phyloP scores from a whole-genome alignment of 164 flowering plant species.

The Chloranthus sessilifolius region DNA sequence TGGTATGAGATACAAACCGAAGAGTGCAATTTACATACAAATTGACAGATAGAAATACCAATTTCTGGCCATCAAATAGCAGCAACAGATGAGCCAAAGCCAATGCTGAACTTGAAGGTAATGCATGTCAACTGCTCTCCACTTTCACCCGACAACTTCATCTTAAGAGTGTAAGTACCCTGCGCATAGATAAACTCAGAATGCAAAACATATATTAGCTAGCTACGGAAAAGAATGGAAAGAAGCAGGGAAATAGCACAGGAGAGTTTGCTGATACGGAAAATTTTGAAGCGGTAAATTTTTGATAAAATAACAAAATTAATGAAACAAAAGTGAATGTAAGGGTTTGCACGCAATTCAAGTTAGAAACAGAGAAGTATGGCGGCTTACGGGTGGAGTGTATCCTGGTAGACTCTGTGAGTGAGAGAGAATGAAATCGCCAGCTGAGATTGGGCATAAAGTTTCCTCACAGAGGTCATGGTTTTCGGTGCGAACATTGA shows the following conservation, averaged over 20 bases:
- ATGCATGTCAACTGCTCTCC: conserved; percentile 59
- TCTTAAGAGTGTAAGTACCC: conserved; percentile 68
- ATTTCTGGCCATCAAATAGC: conserved; percentile 3
- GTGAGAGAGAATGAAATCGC: conserved; percentile 69
- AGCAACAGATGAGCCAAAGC: conserved; percentile 35
- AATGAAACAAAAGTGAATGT: too few species aligned
- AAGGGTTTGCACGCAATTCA: not conserved
- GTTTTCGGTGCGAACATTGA: conserved; percentile 45
- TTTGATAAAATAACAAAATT: too few species aligned
- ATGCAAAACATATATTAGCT: not conserved
- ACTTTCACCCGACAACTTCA: conserved; percentile 46
- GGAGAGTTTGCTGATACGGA: not conserved
- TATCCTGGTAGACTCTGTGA: conserved; percentile 61
- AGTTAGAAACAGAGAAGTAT: not conserved
- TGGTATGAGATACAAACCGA: too few species aligned
- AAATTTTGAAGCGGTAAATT: not conserved
- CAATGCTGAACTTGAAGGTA: conserved; percentile 47
- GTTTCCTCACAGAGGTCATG: conserved; percentile 74
- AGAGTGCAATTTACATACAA: too few species aligned
- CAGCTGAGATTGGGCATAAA: conserved; percentile 63
- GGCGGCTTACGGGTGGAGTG: conserved; percentile 68
- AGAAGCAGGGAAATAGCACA: not conserved
- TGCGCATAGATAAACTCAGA: conserved; percentile 14
- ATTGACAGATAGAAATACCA: too few species aligned
- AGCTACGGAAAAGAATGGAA: not conserved